Conservation (phyloP, 306 rosid species). For the Lithocarpus polystachyus region DNA sequence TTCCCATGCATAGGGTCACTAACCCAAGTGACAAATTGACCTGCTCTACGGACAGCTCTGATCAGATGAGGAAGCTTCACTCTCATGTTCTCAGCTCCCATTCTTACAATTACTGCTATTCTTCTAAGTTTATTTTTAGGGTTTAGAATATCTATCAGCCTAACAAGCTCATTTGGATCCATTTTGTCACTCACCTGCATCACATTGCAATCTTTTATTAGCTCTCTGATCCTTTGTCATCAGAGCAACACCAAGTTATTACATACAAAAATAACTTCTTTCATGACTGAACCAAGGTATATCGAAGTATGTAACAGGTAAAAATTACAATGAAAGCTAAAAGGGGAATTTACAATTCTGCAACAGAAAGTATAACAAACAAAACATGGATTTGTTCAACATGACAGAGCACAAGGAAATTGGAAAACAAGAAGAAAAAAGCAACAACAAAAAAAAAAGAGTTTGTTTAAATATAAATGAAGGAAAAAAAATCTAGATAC, state of each 20-base stretch:
- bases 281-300: neutral
- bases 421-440: neutral
- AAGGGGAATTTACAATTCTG: neutral
- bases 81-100: slow-evolving; percentile 48
- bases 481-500: slow-evolving; percentile 11
- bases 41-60: slow-evolving; percentile 35
- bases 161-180: slow-evolving; percentile 41
- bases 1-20: slow-evolving; percentile 48
- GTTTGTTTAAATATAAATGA: neutral
- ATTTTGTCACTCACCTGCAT: slow-evolving; percentile 46
- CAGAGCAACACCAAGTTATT: neutral
- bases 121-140: slow-evolving; percentile 40
- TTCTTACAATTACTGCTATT: slow-evolving; percentile 34
- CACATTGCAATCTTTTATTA: slow-evolving; percentile 1
- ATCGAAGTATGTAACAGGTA: neutral
- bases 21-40: slow-evolving; percentile 42
- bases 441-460: neutral
- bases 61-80: slow-evolving; percentile 45
- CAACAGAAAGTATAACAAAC: neutral
- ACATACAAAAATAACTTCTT: neutral
- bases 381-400: neutral
- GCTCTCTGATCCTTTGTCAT: neutral
- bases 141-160: slow-evolving; percentile 37
- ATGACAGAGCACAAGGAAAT: neutral
- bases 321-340: neutral